Evolutionary conservation across 108 stramenopile genomes (phyloP).

Genomic region (Epithemia pelagica): DNA sequence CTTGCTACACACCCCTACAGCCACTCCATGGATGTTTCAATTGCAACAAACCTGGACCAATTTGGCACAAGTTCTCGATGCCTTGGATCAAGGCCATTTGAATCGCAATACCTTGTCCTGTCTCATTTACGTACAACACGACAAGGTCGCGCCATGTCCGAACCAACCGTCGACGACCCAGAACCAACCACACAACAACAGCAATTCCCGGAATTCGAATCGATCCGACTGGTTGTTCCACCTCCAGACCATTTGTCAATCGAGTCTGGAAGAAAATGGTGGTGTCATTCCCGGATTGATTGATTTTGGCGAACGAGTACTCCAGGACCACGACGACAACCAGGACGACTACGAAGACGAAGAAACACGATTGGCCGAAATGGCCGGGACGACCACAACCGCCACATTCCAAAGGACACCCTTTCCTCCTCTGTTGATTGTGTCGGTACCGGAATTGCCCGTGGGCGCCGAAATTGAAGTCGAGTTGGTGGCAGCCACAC

Average conservation of each 20-base stretch:
- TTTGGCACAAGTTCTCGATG: slow-evolving; percentile 71
- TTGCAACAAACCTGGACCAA: slow-evolving; percentile 79
- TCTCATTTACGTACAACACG: slow-evolving; percentile 61
- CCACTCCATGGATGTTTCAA: slow-evolving; percentile 41
- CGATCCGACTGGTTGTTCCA: background rate
- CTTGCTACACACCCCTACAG: background rate
- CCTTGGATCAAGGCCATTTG: slow-evolving; percentile 61
- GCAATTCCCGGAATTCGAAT: background rate
- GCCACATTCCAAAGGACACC: slow-evolving; percentile 1
- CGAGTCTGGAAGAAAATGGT: slow-evolving; percentile 34
- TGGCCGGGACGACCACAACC: slow-evolving; percentile 16
- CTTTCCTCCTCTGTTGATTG: slow-evolving; percentile 49
- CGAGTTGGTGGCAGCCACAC: slow-evolving; percentile 59
- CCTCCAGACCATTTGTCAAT: background rate
- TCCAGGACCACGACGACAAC: slow-evolving; percentile 34
- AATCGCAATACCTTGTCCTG: slow-evolving; percentile 41
- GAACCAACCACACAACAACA: background rate
- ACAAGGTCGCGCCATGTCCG: too few species aligned
- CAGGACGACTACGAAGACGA: slow-evolving; percentile 79
- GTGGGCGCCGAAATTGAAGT: slow-evolving; percentile 71
- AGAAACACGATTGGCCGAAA: slow-evolving; percentile 60
- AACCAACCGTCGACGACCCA: background rate
- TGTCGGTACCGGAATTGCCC: slow-evolving; percentile 75
- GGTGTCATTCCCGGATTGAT: slow-evolving; percentile 52
- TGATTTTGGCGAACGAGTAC: slow-evolving; percentile 32